These are phyloP conservation scores for Naematelia encephala DNA, from an alignment of 768 basidiomycete genomes.

Conservation along the genomic window DNA sequence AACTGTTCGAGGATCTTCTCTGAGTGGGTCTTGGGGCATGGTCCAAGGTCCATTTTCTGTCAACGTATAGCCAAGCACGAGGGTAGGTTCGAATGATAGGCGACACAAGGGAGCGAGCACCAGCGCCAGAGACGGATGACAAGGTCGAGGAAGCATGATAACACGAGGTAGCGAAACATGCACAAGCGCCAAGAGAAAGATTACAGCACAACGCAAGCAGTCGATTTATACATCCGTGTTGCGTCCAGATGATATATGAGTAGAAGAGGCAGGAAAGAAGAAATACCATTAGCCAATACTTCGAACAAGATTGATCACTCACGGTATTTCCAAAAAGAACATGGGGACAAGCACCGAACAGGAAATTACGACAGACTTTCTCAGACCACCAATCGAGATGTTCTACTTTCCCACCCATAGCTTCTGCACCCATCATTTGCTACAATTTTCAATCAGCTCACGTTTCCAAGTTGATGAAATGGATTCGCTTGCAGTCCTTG, in stretches of 20 bases:
- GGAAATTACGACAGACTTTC: conserved; percentile 96
- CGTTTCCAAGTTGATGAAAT: conserved; percentile 50
- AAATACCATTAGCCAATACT: background rate
- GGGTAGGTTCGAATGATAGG: no score
- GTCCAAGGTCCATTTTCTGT: conserved; percentile 99
- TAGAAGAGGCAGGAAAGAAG: background rate
- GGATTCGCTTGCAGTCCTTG: no score
- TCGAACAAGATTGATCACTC: conserved; percentile 46
- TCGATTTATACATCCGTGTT: no score
- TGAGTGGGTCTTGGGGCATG: conserved; percentile 94
- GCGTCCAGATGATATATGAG: background rate
- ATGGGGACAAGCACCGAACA: conserved; percentile 98
- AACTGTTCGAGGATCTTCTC: conserved; percentile 90
- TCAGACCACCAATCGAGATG: conserved; percentile 89
- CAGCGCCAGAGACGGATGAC: no score
- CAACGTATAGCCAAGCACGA: background rate
- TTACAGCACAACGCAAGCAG: background rate
- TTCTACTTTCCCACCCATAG: conserved; percentile 91
- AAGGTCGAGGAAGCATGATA: no score
- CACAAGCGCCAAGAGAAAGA: background rate
- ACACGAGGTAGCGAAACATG: no score
- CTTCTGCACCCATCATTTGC: conserved; percentile 99
- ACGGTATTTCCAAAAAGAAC: conserved; percentile 97
- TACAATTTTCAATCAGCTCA: conserved; percentile 44
- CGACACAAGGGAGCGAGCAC: no score